phyloP scores from a whole-genome alignment of 2,329 filamentous ascomycete genomes.

The Fusarium xylarioides region DNA sequence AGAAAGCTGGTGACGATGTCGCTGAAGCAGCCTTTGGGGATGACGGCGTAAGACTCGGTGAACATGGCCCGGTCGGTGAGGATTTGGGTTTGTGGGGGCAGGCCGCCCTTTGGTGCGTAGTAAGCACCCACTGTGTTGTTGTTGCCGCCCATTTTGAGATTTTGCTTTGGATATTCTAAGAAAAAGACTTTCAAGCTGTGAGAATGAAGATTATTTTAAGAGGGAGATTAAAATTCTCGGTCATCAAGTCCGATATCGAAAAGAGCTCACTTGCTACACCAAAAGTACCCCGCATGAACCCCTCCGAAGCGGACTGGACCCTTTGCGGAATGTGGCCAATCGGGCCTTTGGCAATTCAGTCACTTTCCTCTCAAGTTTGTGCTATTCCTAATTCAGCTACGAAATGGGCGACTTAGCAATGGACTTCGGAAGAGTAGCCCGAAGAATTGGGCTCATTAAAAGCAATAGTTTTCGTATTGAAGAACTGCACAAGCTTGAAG shows the following conservation, averaged over 20 bases:
- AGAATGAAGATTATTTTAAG: background rate
- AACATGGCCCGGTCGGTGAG: slow-evolving; percentile 29
- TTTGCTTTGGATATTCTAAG: background rate
- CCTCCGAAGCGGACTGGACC: background rate
- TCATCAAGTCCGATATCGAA: background rate
- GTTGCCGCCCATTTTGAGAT: slow-evolving; percentile 2
- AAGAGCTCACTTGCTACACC: background rate
- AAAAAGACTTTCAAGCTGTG: accelerated
- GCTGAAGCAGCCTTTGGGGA: slow-evolving; percentile 29
- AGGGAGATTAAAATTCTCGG: background rate
- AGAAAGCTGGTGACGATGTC: slow-evolving; percentile 29
- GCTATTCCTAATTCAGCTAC: background rate
- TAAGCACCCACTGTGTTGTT: slow-evolving; percentile 10
- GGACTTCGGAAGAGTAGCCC: background rate
- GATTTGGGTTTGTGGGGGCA: slow-evolving; percentile 23
- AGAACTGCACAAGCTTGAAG: too few species aligned
- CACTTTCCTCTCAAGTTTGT: background rate
- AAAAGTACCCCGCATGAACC: slow-evolving; percentile 2
- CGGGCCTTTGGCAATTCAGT: background rate
- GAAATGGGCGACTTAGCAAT: background rate
- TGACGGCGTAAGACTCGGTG: slow-evolving; percentile 29
- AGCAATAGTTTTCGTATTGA: background rate
- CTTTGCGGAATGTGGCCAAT: background rate
- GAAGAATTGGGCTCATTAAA: background rate
- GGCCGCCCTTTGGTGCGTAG: slow-evolving; percentile 24